phyloP scores from a whole-genome alignment of 2,329 filamentous ascomycete genomes.

The Penicillium sp. region DNA sequence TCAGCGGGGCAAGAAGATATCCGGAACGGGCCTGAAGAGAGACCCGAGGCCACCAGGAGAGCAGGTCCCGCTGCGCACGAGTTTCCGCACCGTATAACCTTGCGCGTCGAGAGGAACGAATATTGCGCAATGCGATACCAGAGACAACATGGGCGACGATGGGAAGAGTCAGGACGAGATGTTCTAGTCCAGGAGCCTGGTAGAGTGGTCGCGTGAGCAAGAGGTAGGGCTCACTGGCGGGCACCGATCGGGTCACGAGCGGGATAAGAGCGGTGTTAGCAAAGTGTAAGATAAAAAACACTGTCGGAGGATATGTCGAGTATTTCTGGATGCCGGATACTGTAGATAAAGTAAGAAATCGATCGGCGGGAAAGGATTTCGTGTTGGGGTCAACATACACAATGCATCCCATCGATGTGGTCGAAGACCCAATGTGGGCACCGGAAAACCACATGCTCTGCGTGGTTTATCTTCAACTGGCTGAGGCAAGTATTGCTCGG shows the following conservation, averaged over 20 bases:
- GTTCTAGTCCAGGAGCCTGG: slow-evolving; percentile 78
- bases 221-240: slow-evolving; percentile 78
- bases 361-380: not conserved
- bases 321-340: slow-evolving; percentile 81
- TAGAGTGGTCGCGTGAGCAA: slow-evolving; percentile 91
- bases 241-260: slow-evolving; percentile 69
- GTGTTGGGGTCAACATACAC: slow-evolving; percentile 53
- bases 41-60: slow-evolving; percentile 66
- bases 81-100: slow-evolving; percentile 73
- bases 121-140: slow-evolving; percentile 73
- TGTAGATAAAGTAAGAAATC: slow-evolving; percentile 33
- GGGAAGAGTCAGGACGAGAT: slow-evolving; percentile 74
- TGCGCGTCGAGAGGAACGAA: slow-evolving; percentile 71
- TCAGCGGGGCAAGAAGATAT: slow-evolving; percentile 66
- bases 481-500: slow-evolving; percentile 49
- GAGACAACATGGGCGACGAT: slow-evolving; percentile 74
- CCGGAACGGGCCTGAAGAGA: slow-evolving; percentile 72
- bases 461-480: slow-evolving; percentile 13
- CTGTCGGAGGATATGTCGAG: slow-evolving; percentile 79
- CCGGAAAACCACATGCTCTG: slow-evolving; percentile 21
- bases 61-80: slow-evolving; percentile 47
- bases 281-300: slow-evolving; percentile 76
- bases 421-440: slow-evolving; percentile 56
- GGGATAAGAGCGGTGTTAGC: slow-evolving; percentile 81
- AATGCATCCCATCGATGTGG: slow-evolving; percentile 75